phyloP scores from a whole-genome alignment of 495 filamentous ascomycete species.

The Daldinia bambusicola region DNA sequence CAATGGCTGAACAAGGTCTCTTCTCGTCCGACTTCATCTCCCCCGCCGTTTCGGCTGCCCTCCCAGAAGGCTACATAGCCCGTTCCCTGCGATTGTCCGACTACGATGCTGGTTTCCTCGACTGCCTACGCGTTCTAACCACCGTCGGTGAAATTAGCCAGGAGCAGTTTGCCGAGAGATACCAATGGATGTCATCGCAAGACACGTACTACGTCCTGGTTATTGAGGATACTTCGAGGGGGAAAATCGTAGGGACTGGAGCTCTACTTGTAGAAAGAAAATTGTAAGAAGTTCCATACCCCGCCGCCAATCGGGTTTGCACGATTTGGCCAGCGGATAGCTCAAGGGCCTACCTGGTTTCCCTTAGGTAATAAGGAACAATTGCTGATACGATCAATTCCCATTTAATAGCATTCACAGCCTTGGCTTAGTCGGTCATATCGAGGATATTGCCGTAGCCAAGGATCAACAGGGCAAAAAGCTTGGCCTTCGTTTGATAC shows the following conservation, averaged over 20 bases:
- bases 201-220: slow-evolving; percentile 87
- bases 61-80: slow-evolving; percentile 84
- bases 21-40: slow-evolving; percentile 84
- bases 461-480: slow-evolving; percentile 97
- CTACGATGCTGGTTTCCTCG: slow-evolving; percentile 82
- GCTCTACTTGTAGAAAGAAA: slow-evolving; percentile 86
- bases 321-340: background rate
- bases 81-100: slow-evolving; percentile 83
- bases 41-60: slow-evolving; percentile 70
- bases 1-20: slow-evolving; percentile 67
- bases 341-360: background rate
- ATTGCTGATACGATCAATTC: slow-evolving; percentile 25
- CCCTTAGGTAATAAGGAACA: background rate
- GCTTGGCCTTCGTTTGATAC: slow-evolving; percentile 89
- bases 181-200: slow-evolving; percentile 81
- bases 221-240: slow-evolving; percentile 72
- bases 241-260: slow-evolving; percentile 83
- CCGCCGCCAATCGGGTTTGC: background rate
- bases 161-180: slow-evolving; percentile 79
- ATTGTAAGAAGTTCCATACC: slow-evolving; percentile 64
- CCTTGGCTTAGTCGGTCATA: slow-evolving; percentile 86
- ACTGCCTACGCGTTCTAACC: slow-evolving; percentile 90
- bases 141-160: slow-evolving; percentile 88
- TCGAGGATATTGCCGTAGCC: slow-evolving; percentile 96
- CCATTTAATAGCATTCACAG: slow-evolving; percentile 69